Conservation (phyloP, 2,329 filamentous ascomycete species). For the Didymellaceae sp. region DNA sequence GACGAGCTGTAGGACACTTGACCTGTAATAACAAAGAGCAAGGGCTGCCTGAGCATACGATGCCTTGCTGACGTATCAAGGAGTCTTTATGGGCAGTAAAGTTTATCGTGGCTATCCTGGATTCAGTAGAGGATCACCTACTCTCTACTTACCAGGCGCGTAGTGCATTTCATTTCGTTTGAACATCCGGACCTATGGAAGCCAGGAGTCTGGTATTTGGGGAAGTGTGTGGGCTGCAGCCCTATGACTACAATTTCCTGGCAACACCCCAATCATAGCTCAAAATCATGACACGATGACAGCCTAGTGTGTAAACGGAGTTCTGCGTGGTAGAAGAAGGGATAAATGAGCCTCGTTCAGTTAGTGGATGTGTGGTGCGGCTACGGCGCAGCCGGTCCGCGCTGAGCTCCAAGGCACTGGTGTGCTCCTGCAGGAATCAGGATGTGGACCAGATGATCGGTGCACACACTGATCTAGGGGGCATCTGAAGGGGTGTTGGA, state of each 20-base stretch:
- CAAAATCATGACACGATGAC: too few species aligned
- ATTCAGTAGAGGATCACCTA: conserved; percentile 3
- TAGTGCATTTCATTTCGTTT: too few species aligned
- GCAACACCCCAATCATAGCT: too few species aligned
- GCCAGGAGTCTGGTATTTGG: conserved; percentile 1
- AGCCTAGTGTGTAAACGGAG: too few species aligned
- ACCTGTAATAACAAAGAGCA: neutral
- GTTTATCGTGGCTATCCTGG: too few species aligned
- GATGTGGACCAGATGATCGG: conserved; percentile 5
- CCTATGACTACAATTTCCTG: neutral
- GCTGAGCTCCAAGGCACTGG: neutral
- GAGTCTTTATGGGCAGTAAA: too few species aligned
- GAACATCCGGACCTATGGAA: too few species aligned
- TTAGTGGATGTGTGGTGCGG: neutral
- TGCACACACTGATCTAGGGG: conserved; percentile 1
- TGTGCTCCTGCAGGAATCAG: conserved; percentile 1
- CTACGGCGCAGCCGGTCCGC: conserved; percentile 3
- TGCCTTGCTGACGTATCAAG: neutral
- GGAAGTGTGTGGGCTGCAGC: neutral
- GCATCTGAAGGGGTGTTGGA: neutral
- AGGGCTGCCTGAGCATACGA: neutral
- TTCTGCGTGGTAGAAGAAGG: neutral
- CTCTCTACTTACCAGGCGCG: too few species aligned
- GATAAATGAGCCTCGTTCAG: neutral
- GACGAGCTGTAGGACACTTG: neutral